Conservation (phyloP, 306 rosid species). For the Herpetospermum pedunculosum region DNA sequence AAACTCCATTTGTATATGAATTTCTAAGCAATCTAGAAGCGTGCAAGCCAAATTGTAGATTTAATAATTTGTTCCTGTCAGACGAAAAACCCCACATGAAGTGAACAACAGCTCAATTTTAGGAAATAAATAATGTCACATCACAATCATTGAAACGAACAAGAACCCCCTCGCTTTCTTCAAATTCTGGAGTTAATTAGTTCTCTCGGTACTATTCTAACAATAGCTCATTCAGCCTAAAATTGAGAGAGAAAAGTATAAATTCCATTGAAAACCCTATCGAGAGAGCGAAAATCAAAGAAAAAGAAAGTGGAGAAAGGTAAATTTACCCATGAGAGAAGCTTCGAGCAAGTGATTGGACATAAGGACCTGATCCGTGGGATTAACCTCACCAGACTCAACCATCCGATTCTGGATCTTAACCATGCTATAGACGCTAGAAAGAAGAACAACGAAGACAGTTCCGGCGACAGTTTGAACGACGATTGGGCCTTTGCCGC, state of each 20-base stretch:
- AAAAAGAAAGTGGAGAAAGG: background rate
- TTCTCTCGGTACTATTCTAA: background rate
- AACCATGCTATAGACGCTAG: conserved; percentile 46
- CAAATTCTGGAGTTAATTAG: background rate
- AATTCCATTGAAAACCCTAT: no score
- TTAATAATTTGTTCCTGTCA: background rate
- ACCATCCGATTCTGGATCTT: conserved; percentile 47
- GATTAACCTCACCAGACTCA: conserved; percentile 56
- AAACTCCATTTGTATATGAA: background rate
- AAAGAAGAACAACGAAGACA: conserved; percentile 38
- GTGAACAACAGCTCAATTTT: background rate
- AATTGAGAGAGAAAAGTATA: no score
- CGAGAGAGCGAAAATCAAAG: background rate
- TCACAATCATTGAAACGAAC: background rate
- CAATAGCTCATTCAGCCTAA: no score
- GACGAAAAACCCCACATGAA: background rate
- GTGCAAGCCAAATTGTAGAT: background rate
- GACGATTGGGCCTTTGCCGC: conserved; percentile 79
- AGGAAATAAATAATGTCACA: background rate
- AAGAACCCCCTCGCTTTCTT: background rate
- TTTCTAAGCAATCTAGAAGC: background rate
- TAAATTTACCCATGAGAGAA: conserved; percentile 83
- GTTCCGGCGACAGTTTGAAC: conserved; percentile 61
- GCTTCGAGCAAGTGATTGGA: conserved; percentile 75
- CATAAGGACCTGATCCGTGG: conserved; percentile 87